These are phyloP conservation scores for Acacia concinna DNA, from an alignment of 331 rosid genomes.

Conservation along the genomic window DNA sequence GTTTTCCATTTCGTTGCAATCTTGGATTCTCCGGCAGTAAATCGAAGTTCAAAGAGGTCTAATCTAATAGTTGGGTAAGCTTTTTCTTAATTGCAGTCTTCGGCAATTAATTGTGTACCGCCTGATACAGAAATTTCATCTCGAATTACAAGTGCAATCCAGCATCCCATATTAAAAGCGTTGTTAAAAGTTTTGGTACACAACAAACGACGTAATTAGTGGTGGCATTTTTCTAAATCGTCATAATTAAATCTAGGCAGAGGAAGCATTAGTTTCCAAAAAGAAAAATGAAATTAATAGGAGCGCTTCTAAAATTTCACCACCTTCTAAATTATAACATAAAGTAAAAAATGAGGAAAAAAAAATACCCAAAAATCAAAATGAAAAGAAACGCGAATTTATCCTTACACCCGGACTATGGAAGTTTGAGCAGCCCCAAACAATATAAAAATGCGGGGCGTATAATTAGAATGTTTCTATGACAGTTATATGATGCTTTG, in stretches of 20 bases:
- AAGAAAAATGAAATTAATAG: no score
- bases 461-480: constrained; percentile 17
- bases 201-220: no score
- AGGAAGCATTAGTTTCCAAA: background rate
- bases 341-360: background rate
- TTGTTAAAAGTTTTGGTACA: no score
- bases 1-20: background rate
- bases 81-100: no score
- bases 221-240: no score
- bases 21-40: background rate
- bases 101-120: no score
- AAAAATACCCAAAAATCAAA: background rate
- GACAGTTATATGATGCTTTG: constrained; percentile 9
- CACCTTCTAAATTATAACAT: background rate
- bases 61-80: background rate
- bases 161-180: no score
- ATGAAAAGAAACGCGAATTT: background rate
- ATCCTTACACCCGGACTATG: background rate
- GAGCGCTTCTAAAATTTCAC: background rate
- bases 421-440: constrained; percentile 15
- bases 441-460: constrained; percentile 32
- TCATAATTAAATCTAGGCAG: no score
- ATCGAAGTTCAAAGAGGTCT: background rate
- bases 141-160: no score
- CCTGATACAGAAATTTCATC: no score